These are phyloP conservation scores for Cytospora piceicola DNA, from an alignment of 2,329 filamentous ascomycete species.

Conservation along the genomic window DNA sequence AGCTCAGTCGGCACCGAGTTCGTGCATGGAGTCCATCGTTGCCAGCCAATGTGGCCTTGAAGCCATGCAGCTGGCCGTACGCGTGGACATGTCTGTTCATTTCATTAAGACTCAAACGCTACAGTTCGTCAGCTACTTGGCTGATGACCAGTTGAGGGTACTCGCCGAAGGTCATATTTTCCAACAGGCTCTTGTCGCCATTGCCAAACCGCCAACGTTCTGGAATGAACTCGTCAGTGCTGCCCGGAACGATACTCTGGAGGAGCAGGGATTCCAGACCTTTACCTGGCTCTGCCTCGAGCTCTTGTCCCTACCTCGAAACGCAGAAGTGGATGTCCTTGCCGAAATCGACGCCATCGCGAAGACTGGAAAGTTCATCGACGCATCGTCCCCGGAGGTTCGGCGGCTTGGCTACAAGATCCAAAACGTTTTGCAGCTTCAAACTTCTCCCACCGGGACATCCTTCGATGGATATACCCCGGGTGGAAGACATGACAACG, in stretches of 20 bases:
- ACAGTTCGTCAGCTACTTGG: constrained; percentile 45
- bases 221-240: constrained; percentile 53
- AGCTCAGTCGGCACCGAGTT: constrained; percentile 31
- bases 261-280: constrained; percentile 38
- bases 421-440: constrained; percentile 43
- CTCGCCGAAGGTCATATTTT: constrained; percentile 56
- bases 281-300: constrained; percentile 56
- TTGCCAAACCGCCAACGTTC: constrained; percentile 57
- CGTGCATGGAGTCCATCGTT: constrained; percentile 38
- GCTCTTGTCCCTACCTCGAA: constrained; percentile 45
- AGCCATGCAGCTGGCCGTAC: constrained; percentile 35
- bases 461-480: constrained; percentile 40
- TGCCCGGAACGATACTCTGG: constrained; percentile 39
- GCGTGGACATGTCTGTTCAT: constrained; percentile 34
- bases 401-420: constrained; percentile 41
- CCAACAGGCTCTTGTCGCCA: constrained; percentile 47
- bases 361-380: constrained; percentile 35
- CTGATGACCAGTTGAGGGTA: constrained; percentile 49
- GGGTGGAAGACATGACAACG: constrained; percentile 76
- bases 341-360: constrained; percentile 34
- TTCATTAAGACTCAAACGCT: constrained; percentile 42
- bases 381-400: constrained; percentile 37
- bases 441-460: constrained; percentile 32
- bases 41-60: constrained; percentile 35
- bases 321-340: constrained; percentile 33